phyloP scores from a whole-genome alignment of 2,329 filamentous ascomycete genomes.

The Botrytis paeoniae region DNA sequence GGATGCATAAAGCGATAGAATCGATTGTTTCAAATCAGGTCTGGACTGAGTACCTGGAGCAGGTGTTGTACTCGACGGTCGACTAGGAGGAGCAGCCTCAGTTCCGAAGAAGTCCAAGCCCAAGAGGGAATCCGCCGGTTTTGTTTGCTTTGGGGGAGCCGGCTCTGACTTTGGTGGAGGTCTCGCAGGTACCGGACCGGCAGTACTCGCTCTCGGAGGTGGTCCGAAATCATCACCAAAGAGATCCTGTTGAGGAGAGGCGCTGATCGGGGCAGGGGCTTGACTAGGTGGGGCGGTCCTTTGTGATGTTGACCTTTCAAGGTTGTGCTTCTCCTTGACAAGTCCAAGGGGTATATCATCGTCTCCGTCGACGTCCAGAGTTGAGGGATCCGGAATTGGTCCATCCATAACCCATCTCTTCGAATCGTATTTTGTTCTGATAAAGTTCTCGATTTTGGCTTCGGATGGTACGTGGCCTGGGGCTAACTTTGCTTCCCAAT shows the following conservation, averaged over 20 bases:
- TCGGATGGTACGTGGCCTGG: slow-evolving; percentile 90
- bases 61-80: slow-evolving; percentile 77
- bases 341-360: slow-evolving; percentile 70
- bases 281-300: slow-evolving; percentile 32
- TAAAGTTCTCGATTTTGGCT: slow-evolving; percentile 99
- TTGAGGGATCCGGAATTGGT: slow-evolving; percentile 86
- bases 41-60: slow-evolving; percentile 67
- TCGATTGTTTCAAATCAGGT: slow-evolving; percentile 95
- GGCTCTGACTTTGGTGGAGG: slow-evolving; percentile 59
- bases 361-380: slow-evolving; percentile 78
- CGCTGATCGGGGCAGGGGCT: slow-evolving; percentile 35
- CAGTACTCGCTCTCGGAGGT: slow-evolving; percentile 67
- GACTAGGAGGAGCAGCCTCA: slow-evolving; percentile 63
- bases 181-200: slow-evolving; percentile 55
- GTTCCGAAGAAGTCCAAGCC: slow-evolving; percentile 90
- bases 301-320: slow-evolving; percentile 49
- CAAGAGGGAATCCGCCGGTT: slow-evolving; percentile 78
- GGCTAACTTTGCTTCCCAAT: slow-evolving; percentile 95
- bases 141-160: slow-evolving; percentile 65
- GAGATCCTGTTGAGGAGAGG: slow-evolving; percentile 66
- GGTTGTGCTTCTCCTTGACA: slow-evolving; percentile 63
- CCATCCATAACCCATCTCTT: slow-evolving; percentile 99
- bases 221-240: slow-evolving; percentile 73
- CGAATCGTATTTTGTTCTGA: slow-evolving; percentile 96
- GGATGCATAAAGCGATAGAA: slow-evolving; percentile 89